Evolutionary conservation across 1,139 yeast species (phyloP), one percentile per base, ranked within the genome.

Genomic region (Pichia sp.): DNA sequence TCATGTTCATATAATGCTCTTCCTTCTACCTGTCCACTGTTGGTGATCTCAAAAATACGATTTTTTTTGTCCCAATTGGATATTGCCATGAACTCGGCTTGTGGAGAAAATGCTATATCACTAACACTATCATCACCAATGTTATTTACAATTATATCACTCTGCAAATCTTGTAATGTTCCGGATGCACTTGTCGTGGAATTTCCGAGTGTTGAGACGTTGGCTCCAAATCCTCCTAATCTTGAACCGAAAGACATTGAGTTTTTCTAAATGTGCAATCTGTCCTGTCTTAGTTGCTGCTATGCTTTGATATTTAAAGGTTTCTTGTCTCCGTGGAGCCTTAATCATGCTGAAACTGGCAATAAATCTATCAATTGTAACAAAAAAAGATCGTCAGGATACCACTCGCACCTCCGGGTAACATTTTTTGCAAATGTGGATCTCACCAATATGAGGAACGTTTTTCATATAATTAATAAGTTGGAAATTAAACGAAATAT

Each of bases 61-160:
- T 89, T 96, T 66, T 90, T 90, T 63, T 87, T 87, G 70, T 95
- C 99, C 99, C 99, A 95, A 40, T 96, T 85, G 10, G 95, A 80
- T 3, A 83, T 95, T 2, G 95, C 82, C 54, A 85, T 69, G 55
- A 83, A 73, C 61, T 95, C 97, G 25, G 87, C 95, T 58, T 79
- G 88, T n/a, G 98, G 89, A n/a, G 96, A 87, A 69, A 93, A 95
- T 19, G 90, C 75, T 53, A 95, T 68, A 61, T 88, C 96, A n/a
- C 91, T 79, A 31, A 95, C 78, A 3, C 96, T 85, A 66, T 95
- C 99, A 58, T 88, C 96, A 12, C 98, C 98, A 1, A 95, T 89
- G 62, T 87, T 86, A 58, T 82, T 79, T 48, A 91, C 74, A n/a
- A 81, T 76, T 55, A 87, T 80, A 66, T 90, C 97, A 65, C 85